Conservation (phyloP, 2,329 filamentous ascomycete species). For the Celoporthe dispersa region DNA sequence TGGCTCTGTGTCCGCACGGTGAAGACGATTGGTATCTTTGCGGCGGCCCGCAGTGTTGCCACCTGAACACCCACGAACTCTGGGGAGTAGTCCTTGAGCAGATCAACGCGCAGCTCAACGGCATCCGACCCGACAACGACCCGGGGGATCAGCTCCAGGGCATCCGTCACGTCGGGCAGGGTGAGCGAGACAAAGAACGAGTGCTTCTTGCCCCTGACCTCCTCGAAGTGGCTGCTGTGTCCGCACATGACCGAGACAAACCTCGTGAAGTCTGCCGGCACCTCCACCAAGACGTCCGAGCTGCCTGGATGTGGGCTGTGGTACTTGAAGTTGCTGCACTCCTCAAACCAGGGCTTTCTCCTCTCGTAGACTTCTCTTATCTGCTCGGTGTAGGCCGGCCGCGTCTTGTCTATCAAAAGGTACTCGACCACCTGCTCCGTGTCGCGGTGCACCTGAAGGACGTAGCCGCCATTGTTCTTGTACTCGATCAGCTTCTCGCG, state of each 20-base stretch:
- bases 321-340: conserved; percentile 95
- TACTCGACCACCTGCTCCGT: conserved; percentile 89
- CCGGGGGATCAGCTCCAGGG: conserved; percentile 67
- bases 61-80: conserved; percentile 85
- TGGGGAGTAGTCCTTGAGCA: conserved; percentile 74
- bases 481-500: conserved; percentile 76
- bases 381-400: conserved; percentile 90
- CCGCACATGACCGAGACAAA: conserved; percentile 75
- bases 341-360: conserved; percentile 84
- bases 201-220: conserved; percentile 66
- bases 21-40: conserved; percentile 84
- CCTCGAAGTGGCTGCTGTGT: conserved; percentile 56
- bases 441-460: conserved; percentile 85
- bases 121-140: conserved; percentile 88
- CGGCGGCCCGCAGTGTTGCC: conserved; percentile 73
- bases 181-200: conserved; percentile 96
- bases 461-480: conserved; percentile 76
- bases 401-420: conserved; percentile 83
- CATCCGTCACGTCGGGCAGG: conserved; percentile 71
- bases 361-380: conserved; percentile 90
- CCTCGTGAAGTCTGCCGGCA: conserved; percentile 71
- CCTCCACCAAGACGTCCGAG: conserved; percentile 44
- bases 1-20: conserved; percentile 86
- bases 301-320: conserved; percentile 71
- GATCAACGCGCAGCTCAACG: conserved; percentile 90